Evolutionary conservation across 495 filamentous ascomycete species (phyloP), one percentile per base, ranked within the genome.

Genomic region (Penicillium mononematosum): DNA sequence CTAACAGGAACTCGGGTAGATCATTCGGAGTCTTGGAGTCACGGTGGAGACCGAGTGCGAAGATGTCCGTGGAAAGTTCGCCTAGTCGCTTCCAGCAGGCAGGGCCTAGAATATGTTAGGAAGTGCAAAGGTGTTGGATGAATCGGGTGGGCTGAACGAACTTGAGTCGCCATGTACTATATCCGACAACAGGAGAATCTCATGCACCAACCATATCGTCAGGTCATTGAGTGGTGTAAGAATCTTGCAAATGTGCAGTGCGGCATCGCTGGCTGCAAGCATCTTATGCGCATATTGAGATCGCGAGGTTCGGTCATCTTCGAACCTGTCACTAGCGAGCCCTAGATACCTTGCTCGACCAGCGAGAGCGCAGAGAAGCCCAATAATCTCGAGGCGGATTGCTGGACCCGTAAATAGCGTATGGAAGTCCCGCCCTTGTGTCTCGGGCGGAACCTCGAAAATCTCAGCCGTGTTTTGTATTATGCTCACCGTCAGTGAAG

Each of bases 41-140:
- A 45, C 79, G 75, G 62, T 87, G 84, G 1, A 83, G 65, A 25
- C 83, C 83, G 6, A 84, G 68, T n/a, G 79, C 79, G 4, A 80
- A 78, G 12, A 82, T 64, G 45, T 67, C 58, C 7, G 62, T 74
- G 1, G 71, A 64, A 5, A 74, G 48, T 9, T 70, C 71, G 17
- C 70, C 70, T 5, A 74, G 58, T 38, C 67, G 48, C 14, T 61
- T 64, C 71, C 71, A 74, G 19, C 46, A 65, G 1, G 45, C 42
- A 3, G 66, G 63, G 32, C 67, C 71, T 74, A 17, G 27, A 31
- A 7, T 9, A 4, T 7, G 41, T 66, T 41, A 56, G 56, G 6
- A 4, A 53, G 36, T 25, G 14, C 16, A 41, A 41, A 46, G 25
- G 17, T 10, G 41, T 17, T 1, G 22, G 17, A 41, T 25, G 2